Evolutionary conservation across 1,139 yeast species (phyloP).

Genomic region (Scheffersomyces stambukii): DNA sequence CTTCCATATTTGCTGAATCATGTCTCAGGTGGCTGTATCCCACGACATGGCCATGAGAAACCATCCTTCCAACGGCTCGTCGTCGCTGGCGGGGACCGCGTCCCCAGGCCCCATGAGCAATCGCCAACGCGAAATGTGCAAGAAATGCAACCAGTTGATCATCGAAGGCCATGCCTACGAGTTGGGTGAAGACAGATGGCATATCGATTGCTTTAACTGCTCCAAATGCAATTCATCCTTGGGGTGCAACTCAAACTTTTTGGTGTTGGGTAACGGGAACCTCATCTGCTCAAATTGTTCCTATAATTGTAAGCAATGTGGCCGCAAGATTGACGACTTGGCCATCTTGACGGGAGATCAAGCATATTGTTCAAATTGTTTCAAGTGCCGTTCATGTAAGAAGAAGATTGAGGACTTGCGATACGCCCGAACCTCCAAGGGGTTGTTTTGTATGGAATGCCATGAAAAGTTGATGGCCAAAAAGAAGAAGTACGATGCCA

Average conservation of each 20-base stretch:
- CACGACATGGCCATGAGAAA: too few relatives aligned
- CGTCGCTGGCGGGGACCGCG: too few relatives aligned
- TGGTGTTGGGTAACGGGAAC: slow-evolving; percentile 89
- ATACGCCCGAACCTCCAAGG: slow-evolving; percentile 92
- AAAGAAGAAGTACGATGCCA: slow-evolving; percentile 51
- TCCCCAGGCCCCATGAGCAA: too few relatives aligned
- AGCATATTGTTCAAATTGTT: slow-evolving; percentile 90
- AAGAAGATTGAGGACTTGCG: slow-evolving; percentile 82
- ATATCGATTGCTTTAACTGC: slow-evolving; percentile 86
- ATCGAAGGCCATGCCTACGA: slow-evolving; percentile 79
- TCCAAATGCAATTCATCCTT: slow-evolving; percentile 73
- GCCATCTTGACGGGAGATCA: slow-evolving; percentile 96
- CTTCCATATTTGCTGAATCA: too few relatives aligned
- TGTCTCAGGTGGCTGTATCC: too few relatives aligned
- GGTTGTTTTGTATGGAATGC: slow-evolving; percentile 89
- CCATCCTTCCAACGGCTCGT: too few relatives aligned
- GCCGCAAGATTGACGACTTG: slow-evolving; percentile 85
- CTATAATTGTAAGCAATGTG: slow-evolving; percentile 83
- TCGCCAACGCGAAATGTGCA: slow-evolving; percentile 28
- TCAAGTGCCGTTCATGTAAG: slow-evolving; percentile 87
- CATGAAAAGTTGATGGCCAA: slow-evolving; percentile 80
- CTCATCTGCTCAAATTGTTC: slow-evolving; percentile 89
- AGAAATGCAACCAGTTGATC: slow-evolving; percentile 45
- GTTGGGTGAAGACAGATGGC: slow-evolving; percentile 93
- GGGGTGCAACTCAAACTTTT: slow-evolving; percentile 84